Base-by-base conservation (phyloP, 495 filamentous ascomycete genomes). In the Halenospora varia region DNA sequence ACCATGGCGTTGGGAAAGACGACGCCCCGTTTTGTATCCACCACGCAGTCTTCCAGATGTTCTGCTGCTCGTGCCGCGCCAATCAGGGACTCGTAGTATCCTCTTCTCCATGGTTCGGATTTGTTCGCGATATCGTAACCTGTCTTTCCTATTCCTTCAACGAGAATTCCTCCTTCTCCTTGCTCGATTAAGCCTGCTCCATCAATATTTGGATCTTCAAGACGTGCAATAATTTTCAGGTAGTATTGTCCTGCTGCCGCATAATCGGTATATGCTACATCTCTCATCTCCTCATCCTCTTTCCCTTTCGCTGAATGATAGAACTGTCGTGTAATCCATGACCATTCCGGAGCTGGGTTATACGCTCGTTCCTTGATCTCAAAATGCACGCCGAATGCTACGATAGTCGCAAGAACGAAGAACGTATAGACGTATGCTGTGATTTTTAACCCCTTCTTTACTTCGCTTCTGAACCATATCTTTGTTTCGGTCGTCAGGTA, bases 31-130 rank as follows among this genome's bases (percentile, higher is more conserved):
- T 80, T 86, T 42, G 73, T 83, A 68, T 95, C 89, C 25, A 74
- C 69, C 40, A 93, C 77, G 77, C 84, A 88, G 10, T 86, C 88
- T 48, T 95, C 90, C 19, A 92, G 71, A 59, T 88, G 83, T 74
- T 96, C 92, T 2, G 90, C 86, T 1, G 85, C 82, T 58, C 82
- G 83, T 0, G 86, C 91, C 57, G 78, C 78, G 10, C 85, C 78
- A 84, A 96, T 88, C 22, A 96, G 69, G 18, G 83, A 79, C 61
- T 92, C 81, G 69, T 83, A 91, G 65, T 96, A 96, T 0, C 90
- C 88, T 50, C 88, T 76, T 63, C 88, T 74, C 92, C 92, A 96
- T 25, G 85, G 73, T 68, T 92, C 87, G 40, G 82, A 81, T 70
- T 92, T 96, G 1, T 69, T 73, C 0, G 82, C 82, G 54, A 94